These are phyloP conservation scores for Trichoderma cornu-damae DNA, from an alignment of 2,329 filamentous ascomycete genomes.

Conservation along the genomic window DNA sequence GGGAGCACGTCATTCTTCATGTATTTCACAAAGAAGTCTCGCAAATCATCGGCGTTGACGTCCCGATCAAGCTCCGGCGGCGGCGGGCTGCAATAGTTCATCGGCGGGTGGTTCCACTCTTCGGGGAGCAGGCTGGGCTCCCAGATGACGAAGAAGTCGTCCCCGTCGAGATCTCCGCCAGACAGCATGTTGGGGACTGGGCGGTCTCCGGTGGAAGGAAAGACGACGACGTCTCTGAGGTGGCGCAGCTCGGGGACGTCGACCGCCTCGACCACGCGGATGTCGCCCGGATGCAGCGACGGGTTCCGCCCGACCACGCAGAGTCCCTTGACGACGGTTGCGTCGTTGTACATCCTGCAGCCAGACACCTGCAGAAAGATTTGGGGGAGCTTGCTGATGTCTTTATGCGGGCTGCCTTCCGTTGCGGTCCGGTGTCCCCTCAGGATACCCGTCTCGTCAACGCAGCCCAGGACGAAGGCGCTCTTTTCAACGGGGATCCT, in stretches of 20 bases:
- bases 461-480: constrained; percentile 80
- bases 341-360: constrained; percentile 47
- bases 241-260: constrained; percentile 68
- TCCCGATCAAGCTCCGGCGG: constrained; percentile 53
- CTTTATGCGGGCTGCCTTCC: constrained; percentile 38
- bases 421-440: constrained; percentile 60
- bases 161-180: constrained; percentile 90
- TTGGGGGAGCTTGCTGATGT: constrained; percentile 61
- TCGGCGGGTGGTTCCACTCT: constrained; percentile 67
- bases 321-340: constrained; percentile 64
- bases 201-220: constrained; percentile 75
- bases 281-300: constrained; percentile 86
- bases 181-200: constrained; percentile 93
- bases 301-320: constrained; percentile 89
- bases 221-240: constrained; percentile 78
- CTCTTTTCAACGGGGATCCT: constrained; percentile 76
- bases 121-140: constrained; percentile 66
- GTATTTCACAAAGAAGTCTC: constrained; percentile 81
- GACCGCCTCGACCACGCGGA: constrained; percentile 81
- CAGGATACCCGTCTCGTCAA: constrained; percentile 76
- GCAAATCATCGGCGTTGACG: constrained; percentile 69
- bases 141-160: constrained; percentile 95
- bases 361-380: constrained; percentile 82
- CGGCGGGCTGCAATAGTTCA: constrained; percentile 64
- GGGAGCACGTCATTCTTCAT: constrained; percentile 86